Evolutionary conservation across 2,329 filamentous ascomycete species (phyloP), one percentile per base, ranked within the genome.

Genomic region (Fusarium ramigenum): DNA sequence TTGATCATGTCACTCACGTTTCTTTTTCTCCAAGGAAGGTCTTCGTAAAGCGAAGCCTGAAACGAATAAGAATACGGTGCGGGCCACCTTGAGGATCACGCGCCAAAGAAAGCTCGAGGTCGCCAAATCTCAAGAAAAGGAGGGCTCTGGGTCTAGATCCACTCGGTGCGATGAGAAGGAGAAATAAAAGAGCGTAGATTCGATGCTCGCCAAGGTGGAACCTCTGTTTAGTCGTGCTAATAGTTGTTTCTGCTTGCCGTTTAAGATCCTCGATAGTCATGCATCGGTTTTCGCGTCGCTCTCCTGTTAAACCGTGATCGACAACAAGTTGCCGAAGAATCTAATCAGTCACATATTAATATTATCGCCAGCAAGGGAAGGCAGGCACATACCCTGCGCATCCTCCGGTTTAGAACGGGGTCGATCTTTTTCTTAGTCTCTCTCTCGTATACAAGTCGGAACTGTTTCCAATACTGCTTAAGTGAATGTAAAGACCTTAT

Each of bases 141-240:
- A 40, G 44, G 6, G 66, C 70, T 39, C 12, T 47, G 9, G 61
- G 73, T 11, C 69, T 57, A 39, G 75, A 63, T 11, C 75, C 57
- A 36, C 50, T 63, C 15, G 57, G 70, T 28, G 66, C 42, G 11
- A 78, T 66, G 5, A 78, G 58, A n/a, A 77, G 70, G 16, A 78
- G 64, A 52, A 78, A 79, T 5, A 78, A 54, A 18, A 68, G 23
- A 34, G 60, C 42, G 18, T 43, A 32, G 11, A 68, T 68, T 7
- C 23, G 12, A 16, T 66, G 28, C 23, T 66, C 30, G 10, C 42
- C 14, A n/a, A 66, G 18, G 15, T 23, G 14, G n/a, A 66, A 66
- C 23, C 30, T 66, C 50, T 62, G 9, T 25, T 36, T 44, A 18
- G 52, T 56, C 4, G 37, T 66, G 2, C 30, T 39, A 21, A 66